Percentiles rank a stretch among this genome's conserved stretches.
Conservation (phyloP, 306 rosid genomes). For the Lathyrus oleraceus region DNA sequence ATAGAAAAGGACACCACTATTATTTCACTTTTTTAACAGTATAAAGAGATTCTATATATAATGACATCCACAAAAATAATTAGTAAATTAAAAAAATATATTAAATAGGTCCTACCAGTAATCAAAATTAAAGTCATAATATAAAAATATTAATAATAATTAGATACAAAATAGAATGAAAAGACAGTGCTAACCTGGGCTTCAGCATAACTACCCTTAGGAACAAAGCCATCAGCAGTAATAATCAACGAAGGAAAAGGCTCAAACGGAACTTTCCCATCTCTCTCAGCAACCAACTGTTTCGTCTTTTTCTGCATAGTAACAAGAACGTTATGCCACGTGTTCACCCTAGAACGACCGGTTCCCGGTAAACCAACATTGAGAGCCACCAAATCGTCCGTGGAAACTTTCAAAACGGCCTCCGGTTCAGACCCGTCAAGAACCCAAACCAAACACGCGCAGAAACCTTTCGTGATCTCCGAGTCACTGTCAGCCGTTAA, state of each 20-base stretch:
- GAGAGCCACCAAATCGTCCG: constrained; percentile 67
- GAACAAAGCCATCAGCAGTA: constrained; percentile 62
- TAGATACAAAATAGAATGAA: not conserved
- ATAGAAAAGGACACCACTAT: constrained; percentile 9
- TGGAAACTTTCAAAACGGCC: constrained; percentile 59
- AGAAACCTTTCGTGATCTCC: constrained; percentile 75
- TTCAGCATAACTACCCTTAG: constrained; percentile 90
- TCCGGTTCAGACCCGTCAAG: constrained; percentile 74
- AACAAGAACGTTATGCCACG: constrained; percentile 91
- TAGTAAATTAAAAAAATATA: no score
- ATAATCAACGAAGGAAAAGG: constrained; percentile 76
- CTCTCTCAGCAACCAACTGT: constrained; percentile 63
- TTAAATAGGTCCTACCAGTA: no score
- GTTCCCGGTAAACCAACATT: constrained; percentile 62
- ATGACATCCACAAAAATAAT: not conserved
- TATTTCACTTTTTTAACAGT: not conserved
- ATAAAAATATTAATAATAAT: no score
- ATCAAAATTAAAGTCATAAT: no score
- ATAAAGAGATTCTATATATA: not conserved
- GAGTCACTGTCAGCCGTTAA: constrained; percentile 86
- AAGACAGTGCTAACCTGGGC: constrained; percentile 69
- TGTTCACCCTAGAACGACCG: constrained; percentile 74
- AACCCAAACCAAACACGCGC: constrained; percentile 70
- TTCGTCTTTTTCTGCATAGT: constrained; percentile 82
- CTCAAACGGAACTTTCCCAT: constrained; percentile 63